Evolutionary conservation across 805 yeast genomes (phyloP).

Genomic region (Zygoascus ofunaensis): DNA sequence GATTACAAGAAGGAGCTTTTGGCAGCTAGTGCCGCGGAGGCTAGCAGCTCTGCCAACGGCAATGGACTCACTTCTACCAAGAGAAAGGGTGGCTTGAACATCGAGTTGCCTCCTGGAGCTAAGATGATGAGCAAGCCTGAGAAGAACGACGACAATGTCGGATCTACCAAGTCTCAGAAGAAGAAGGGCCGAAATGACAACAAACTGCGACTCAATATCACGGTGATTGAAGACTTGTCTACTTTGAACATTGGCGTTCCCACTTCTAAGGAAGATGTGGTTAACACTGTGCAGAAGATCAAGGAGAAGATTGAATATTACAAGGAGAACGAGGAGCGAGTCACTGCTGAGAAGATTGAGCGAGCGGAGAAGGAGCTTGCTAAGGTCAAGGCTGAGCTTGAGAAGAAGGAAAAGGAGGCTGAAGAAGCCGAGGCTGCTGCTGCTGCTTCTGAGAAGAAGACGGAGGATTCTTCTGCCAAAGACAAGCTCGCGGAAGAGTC

Average conservation of each 20-base stretch:
- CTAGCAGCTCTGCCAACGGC: slow-evolving; percentile 23
- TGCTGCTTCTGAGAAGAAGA: too few relatives aligned
- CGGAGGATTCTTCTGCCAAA: not conserved
- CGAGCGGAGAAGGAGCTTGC: slow-evolving; percentile 71
- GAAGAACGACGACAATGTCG: slow-evolving; percentile 47
- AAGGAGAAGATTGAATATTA: slow-evolving; percentile 63
- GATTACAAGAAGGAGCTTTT: slow-evolving; percentile 51
- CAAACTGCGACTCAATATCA: slow-evolving; percentile 70
- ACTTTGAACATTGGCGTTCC: slow-evolving; percentile 76
- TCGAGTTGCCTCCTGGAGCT: slow-evolving; percentile 52
- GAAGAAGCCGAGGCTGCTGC: slow-evolving; percentile 4
- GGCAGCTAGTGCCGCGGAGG: slow-evolving; percentile 15
- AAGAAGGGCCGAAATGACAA: slow-evolving; percentile 32
- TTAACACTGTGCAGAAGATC: slow-evolving; percentile 54
- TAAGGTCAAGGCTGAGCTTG: slow-evolving; percentile 44
- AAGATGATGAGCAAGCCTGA: slow-evolving; percentile 56
- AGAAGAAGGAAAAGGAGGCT: slow-evolving; percentile 6
- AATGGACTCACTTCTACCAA: slow-evolving; percentile 14
- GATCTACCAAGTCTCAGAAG: slow-evolving; percentile 45
- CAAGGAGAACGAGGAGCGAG: slow-evolving; percentile 66
- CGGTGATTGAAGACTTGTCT: slow-evolving; percentile 64
- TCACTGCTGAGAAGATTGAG: slow-evolving; percentile 65
- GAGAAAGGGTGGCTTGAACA: slow-evolving; percentile 30
- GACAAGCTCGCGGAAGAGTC: slow-evolving; percentile 12
- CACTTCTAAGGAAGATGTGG: slow-evolving; percentile 59